Base-by-base conservation (phyloP, 345 rosid species). In the Brassica carinata region DNA sequence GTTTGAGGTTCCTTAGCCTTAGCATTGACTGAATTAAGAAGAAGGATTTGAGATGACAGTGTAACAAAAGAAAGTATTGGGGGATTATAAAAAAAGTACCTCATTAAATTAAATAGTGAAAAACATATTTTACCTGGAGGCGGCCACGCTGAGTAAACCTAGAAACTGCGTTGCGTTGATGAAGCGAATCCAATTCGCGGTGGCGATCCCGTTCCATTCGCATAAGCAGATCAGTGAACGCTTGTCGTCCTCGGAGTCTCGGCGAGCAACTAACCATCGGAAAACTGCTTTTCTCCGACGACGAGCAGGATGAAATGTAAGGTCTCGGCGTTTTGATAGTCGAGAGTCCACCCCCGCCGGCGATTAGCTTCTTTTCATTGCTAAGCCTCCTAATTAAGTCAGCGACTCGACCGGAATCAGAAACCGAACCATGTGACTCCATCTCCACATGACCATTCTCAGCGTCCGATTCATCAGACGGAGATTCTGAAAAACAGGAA, bases 261-360 rank as follows among this genome's bases (percentile, higher is more conserved):
- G 62, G 62, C 5, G 62, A 55, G 10, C 26, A 7, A 55, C 23
- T 17, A 17, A 15, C 26, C 10, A 6, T 15, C 23, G 59, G 59
- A 2, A 53, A 53, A 53, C 59, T 55, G 10, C 62, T 55, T 55
- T 55, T 55, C 10, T 55, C 26, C 65, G 77, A 7, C 67, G 77
- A 34, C 7, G 71, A 68, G 8, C 27, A 55, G 10, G 76, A 66
- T 26, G 79, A 71, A 65, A 26, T 2, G 40, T 73, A 58, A 57
- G 64, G 48, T 18, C 62, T 81, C 3, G 77, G 74, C 65, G 74
- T 76, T 76, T 8, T 72, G 65, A 81, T 66, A 23, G 34, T 31
- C 77, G 74, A 3, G 14, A 76, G 11, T 58, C 77, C 77, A 9
- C 58, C 7, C 57, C 29, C 62, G 30, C 82, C 72, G 59, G 59